Evolutionary conservation across 805 yeast species (phyloP).

Genomic region (Aciculoconidium aculeatum): DNA sequence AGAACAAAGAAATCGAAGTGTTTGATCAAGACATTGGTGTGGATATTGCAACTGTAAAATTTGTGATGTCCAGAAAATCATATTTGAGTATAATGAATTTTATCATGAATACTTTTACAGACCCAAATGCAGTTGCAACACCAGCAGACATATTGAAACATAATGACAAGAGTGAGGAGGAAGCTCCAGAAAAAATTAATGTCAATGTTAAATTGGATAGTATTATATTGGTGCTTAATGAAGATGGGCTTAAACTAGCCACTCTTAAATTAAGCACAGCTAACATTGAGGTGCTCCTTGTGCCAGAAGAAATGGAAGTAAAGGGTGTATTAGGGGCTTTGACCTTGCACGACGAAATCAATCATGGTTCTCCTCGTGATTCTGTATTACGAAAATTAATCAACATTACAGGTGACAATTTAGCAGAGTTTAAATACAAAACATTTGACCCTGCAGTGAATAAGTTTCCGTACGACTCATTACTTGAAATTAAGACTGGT

Average conservation of each 20-base stretch:
- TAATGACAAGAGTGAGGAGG: slow-evolving; percentile 48
- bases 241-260: slow-evolving; percentile 77
- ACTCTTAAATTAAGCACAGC: slow-evolving; percentile 75
- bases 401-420: slow-evolving; percentile 72
- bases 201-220: slow-evolving; percentile 67
- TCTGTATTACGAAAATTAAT: slow-evolving; percentile 61
- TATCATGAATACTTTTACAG: slow-evolving; percentile 79
- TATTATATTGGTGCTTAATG: slow-evolving; percentile 69
- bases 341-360: slow-evolving; percentile 69
- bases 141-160: slow-evolving; percentile 71
- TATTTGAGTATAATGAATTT: slow-evolving; percentile 74
- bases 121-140: slow-evolving; percentile 61
- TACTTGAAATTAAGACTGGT: slow-evolving; percentile 63
- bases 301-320: slow-evolving; percentile 76
- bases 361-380: slow-evolving; percentile 53
- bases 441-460: slow-evolving; percentile 58
- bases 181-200: slow-evolving; percentile 69
- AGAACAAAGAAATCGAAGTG: slow-evolving; percentile 52
- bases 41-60: slow-evolving; percentile 70
- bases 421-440: slow-evolving; percentile 80
- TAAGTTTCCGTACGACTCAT: slow-evolving; percentile 46
- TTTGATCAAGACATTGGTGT: slow-evolving; percentile 73
- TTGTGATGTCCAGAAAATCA: slow-evolving; percentile 73
- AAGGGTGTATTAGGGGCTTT: slow-evolving; percentile 71
- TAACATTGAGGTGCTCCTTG: slow-evolving; percentile 52